Evolutionary conservation across 2,329 filamentous ascomycete genomes (phyloP).

Genomic region (Hyphodiscus sp.): DNA sequence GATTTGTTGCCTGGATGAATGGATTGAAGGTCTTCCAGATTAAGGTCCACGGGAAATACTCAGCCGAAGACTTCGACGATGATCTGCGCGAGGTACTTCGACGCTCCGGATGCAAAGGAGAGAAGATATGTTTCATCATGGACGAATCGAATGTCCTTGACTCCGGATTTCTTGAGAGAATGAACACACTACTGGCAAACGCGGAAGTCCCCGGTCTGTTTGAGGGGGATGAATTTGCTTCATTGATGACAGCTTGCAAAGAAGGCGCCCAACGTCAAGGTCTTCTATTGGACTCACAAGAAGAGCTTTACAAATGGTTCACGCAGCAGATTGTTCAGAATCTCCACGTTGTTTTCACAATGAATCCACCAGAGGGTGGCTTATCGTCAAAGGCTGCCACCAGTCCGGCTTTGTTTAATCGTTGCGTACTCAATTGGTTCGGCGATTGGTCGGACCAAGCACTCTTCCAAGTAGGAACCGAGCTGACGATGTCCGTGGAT

Average conservation of each 20-base stretch:
- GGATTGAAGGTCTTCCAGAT: constrained; percentile 98
- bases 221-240: constrained; percentile 96
- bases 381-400: constrained; percentile 94
- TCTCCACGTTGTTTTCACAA: constrained; percentile 97
- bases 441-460: constrained; percentile 99
- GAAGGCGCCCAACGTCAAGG: constrained; percentile 96
- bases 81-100: constrained; percentile 91
- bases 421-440: constrained; percentile 99
- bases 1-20: constrained; percentile 99
- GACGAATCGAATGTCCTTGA: constrained; percentile 98
- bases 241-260: constrained; percentile 99
- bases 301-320: constrained; percentile 99
- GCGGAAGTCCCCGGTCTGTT: constrained; percentile 99
- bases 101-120: constrained; percentile 91
- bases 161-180: constrained; percentile 96
- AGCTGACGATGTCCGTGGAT: constrained; percentile 94
- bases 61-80: constrained; percentile 96
- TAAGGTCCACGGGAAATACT: constrained; percentile 98
- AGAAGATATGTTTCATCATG: constrained; percentile 99
- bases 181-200: constrained; percentile 98
- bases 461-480: constrained; percentile 92
- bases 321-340: constrained; percentile 99
- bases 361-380: constrained; percentile 97
- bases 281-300: constrained; percentile 89
- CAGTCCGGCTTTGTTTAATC: constrained; percentile 96